Evolutionary conservation across 306 rosid species (phyloP), one percentile per base, ranked within the genome.

Genomic region (Abrus pulchellus): DNA sequence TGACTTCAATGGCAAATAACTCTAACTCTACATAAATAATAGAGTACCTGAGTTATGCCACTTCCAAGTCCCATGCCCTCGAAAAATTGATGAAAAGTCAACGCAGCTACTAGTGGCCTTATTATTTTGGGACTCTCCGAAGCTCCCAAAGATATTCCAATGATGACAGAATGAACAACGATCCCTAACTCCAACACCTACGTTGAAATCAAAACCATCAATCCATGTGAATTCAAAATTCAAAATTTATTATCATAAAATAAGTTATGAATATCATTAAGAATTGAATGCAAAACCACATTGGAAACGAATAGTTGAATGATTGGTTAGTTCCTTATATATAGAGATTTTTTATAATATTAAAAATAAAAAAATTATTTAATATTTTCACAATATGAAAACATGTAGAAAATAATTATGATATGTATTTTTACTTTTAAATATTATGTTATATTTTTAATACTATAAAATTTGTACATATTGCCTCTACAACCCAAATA

Each of bases 11-110:
- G 41, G 9, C 66, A 30, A 14, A 56, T 55, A 2, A 56, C 6
- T 20, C 27, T 20, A 20, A 20, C 20, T 20, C 20, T 9, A 5
- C 8, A 14, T 11, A 13, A 54, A 30, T 13, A 5, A 5, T 34
- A 47, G 0, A 76, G 4, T 85, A 91, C 98, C 97, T 94, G 98
- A 59, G 86, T 47, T 32, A 94, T 91, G 74, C 94, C 90, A 5
- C 97, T 91, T 33, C 98, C 98, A 9, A 92, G 97, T 30, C 97
- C 94, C 97, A 91, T 91, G 69, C 98, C 98, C 7, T 94, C 97
- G 55, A 92, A 94, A 28, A 94, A 92, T 3, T 94, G 98, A 83
- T 92, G 98, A 48, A 94, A 94, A 8, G 93, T 87, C 49, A 94
- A 71, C 0, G 98, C 94, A 5, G 91, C 97, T 3, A 94, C 85